Conservation (phyloP, 805 yeast species). For the Isabelozyma heimii region DNA sequence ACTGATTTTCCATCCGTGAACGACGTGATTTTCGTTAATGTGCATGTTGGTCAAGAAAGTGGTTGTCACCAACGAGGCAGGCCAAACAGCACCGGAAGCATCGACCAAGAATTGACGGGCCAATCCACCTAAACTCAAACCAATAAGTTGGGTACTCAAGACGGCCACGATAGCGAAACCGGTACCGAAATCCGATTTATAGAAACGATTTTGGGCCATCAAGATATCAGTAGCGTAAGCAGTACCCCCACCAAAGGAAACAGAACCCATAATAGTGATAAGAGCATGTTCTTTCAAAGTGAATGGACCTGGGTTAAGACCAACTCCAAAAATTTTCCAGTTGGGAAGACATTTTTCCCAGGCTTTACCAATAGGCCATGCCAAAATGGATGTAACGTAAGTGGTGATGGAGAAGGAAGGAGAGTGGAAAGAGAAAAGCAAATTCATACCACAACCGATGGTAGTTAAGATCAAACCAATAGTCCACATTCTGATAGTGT, state of each 20-base stretch:
- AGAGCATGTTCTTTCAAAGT: slow-evolving; percentile 61
- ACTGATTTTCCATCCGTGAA: slow-evolving; percentile 62
- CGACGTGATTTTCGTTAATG: slow-evolving; percentile 48
- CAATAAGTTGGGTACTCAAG: slow-evolving; percentile 60
- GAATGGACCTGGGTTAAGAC: slow-evolving; percentile 60
- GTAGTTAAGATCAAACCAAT: slow-evolving; percentile 49
- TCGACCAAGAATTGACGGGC: slow-evolving; percentile 56
- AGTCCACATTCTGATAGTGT: slow-evolving; percentile 56
- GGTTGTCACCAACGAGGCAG: slow-evolving; percentile 56
- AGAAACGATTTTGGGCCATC: slow-evolving; percentile 49
- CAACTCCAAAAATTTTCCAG: slow-evolving; percentile 27
- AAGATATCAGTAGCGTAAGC: slow-evolving; percentile 60
- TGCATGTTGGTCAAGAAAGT: slow-evolving; percentile 55
- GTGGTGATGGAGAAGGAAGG: slow-evolving; percentile 53
- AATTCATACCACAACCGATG: slow-evolving; percentile 57
- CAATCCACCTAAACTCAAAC: slow-evolving; percentile 67
- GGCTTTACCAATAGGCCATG: slow-evolving; percentile 57
- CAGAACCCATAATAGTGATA: slow-evolving; percentile 52
- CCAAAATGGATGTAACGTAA: slow-evolving; percentile 55
- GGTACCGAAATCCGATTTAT: slow-evolving; percentile 42
- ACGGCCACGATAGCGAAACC: slow-evolving; percentile 55
- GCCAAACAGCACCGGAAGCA: slow-evolving; percentile 73
- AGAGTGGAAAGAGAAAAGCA: slow-evolving; percentile 55
- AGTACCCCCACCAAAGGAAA: slow-evolving; percentile 39
- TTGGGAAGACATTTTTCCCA: slow-evolving; percentile 42